A percentile compares a stretch with the other conserved stretches of the same genome.
phyloP scores from a whole-genome alignment of 768 basidiomycete species.

The Austroboletus festivus region DNA sequence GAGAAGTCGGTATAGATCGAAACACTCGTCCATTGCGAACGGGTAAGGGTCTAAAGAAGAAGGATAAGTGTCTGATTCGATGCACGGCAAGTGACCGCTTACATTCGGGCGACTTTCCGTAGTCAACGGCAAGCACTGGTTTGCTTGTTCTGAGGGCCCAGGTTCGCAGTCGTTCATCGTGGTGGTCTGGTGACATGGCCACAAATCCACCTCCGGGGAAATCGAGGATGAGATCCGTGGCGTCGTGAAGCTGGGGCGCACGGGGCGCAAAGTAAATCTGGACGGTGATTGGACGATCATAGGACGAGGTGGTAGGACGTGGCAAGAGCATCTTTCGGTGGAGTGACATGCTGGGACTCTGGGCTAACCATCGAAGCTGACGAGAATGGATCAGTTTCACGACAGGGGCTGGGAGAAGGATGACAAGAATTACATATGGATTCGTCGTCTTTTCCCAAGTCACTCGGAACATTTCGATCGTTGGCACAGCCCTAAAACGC shows the following conservation, averaged over 20 bases:
- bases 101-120: slow-evolving; percentile 98
- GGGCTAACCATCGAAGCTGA: slow-evolving; percentile 61
- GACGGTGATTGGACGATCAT: slow-evolving; percentile 77
- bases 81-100: slow-evolving; percentile 23
- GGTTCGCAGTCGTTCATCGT: slow-evolving; percentile 85
- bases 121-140: slow-evolving; percentile 84
- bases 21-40: slow-evolving; percentile 92
- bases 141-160: slow-evolving; percentile 82
- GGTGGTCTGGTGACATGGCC: slow-evolving; percentile 93
- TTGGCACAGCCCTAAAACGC: slow-evolving; percentile 87
- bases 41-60: slow-evolving; percentile 82
- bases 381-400: slow-evolving; percentile 6
- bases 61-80: not conserved
- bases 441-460: slow-evolving; percentile 98
- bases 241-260: slow-evolving; percentile 56
- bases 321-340: slow-evolving; percentile 78
- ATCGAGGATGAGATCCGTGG: slow-evolving; percentile 85
- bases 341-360: slow-evolving; percentile 59
- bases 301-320: slow-evolving; percentile 71
- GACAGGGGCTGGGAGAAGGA: slow-evolving; percentile 12
- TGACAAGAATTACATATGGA: slow-evolving; percentile 66
- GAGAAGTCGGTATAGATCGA: slow-evolving; percentile 82
- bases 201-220: slow-evolving; percentile 97
- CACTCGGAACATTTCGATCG: slow-evolving; percentile 90
- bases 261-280: slow-evolving; percentile 80